These are phyloP conservation scores for Saprolegnia diclina DNA, from an alignment of 352 stramenopile genomes.

Conservation along the genomic window DNA sequence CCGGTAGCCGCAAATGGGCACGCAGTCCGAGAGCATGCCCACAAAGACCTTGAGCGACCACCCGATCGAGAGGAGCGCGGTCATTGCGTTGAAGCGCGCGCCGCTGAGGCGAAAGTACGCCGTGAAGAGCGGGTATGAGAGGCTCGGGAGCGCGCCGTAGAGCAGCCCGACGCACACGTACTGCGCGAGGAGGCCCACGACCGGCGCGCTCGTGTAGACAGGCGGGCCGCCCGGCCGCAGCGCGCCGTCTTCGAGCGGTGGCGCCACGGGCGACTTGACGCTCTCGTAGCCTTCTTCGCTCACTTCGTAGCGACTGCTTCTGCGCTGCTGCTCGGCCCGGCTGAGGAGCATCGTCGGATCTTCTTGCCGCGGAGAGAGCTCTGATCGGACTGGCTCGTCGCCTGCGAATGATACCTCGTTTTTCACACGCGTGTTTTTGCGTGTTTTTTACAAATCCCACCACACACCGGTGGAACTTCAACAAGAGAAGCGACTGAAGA, in stretches of 20 bases:
- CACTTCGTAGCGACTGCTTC: background rate
- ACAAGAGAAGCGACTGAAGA: too few species aligned
- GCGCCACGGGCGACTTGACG: background rate
- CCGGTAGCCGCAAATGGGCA: slow-evolving; percentile 51
- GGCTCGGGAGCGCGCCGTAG: slow-evolving; percentile 40
- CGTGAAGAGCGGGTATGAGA: slow-evolving; percentile 40
- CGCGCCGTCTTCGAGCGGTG: slow-evolving; percentile 34
- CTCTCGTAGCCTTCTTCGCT: slow-evolving; percentile 3
- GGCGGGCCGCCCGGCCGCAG: slow-evolving; percentile 37
- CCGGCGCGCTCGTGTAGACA: slow-evolving; percentile 31
- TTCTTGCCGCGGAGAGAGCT: background rate
- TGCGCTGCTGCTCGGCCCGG: background rate
- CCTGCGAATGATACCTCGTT: too few species aligned
- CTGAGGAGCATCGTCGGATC: background rate
- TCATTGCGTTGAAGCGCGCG: slow-evolving; percentile 35
- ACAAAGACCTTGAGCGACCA: slow-evolving; percentile 68
- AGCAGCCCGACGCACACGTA: slow-evolving; percentile 43
- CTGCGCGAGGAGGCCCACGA: slow-evolving; percentile 38
- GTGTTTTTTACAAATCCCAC: too few species aligned
- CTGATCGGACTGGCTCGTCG: background rate
- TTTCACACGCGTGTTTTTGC: too few species aligned
- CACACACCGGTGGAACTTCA: too few species aligned
- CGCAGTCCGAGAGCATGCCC: slow-evolving; percentile 51
- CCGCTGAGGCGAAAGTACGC: slow-evolving; percentile 41
- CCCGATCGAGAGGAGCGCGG: slow-evolving; percentile 38